phyloP scores from a whole-genome alignment of 1,139 yeast species.

The Protomyces lactucae-debilis region DNA sequence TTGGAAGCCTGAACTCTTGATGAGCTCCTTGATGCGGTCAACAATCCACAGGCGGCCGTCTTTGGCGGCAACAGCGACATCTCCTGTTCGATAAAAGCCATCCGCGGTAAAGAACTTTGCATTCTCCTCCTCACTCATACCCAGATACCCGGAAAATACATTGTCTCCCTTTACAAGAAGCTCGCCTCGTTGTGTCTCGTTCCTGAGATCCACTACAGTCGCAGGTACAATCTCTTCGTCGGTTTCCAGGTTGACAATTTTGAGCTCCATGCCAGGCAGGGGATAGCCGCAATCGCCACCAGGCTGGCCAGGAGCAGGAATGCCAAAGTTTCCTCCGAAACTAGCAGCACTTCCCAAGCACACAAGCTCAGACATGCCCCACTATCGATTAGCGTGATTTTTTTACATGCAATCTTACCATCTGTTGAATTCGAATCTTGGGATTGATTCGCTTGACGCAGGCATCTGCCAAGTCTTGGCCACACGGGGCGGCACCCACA shows the following conservation, averaged over 20 bases:
- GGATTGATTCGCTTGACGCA: slow-evolving; percentile 31
- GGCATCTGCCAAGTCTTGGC: slow-evolving; percentile 33
- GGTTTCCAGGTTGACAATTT: slow-evolving; percentile 50
- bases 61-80: slow-evolving; percentile 51
- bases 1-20: slow-evolving; percentile 66
- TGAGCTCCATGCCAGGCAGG: slow-evolving; percentile 44
- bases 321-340: slow-evolving; percentile 31
- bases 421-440: background rate
- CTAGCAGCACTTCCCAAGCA: background rate
- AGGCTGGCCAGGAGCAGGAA: slow-evolving; percentile 37
- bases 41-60: slow-evolving; percentile 53
- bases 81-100: slow-evolving; percentile 79
- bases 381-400: slow-evolving; percentile 37
- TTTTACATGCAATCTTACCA: background rate
- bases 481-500: slow-evolving; percentile 43
- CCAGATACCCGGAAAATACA: slow-evolving; percentile 56
- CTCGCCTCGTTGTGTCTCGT: slow-evolving; percentile 50
- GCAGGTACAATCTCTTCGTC: slow-evolving; percentile 44
- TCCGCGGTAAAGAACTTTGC: slow-evolving; percentile 50
- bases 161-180: slow-evolving; percentile 67
- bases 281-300: slow-evolving; percentile 45
- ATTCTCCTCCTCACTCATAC: slow-evolving; percentile 53
- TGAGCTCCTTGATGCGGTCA: slow-evolving; percentile 65
- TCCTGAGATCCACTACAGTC: slow-evolving; percentile 48
- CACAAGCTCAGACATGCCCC: slow-evolving; percentile 75